A percentile compares a stretch with the other conserved stretches of the same genome.
Evolutionary conservation across 108 stramenopile species (phyloP).

Genomic region (Pseudonitzschia multistriata): DNA sequence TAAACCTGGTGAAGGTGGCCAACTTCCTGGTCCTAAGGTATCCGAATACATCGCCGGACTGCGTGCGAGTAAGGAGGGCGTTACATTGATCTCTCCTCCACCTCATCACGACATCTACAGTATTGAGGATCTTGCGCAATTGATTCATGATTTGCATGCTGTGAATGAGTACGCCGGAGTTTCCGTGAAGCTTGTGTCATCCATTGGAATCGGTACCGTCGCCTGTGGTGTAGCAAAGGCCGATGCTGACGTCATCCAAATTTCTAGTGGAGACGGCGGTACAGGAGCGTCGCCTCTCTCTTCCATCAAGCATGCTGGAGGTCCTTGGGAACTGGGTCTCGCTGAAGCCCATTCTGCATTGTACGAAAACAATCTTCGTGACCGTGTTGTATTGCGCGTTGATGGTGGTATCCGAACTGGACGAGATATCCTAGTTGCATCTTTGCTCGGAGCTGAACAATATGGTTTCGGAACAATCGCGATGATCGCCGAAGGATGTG

Average conservation of each 20-base stretch:
- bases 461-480: constrained; percentile 94
- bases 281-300: constrained; percentile 92
- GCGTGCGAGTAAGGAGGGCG: constrained; percentile 87
- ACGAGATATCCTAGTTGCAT: constrained; percentile 85
- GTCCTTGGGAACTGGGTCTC: constrained; percentile 93
- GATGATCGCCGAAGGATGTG: constrained; percentile 94
- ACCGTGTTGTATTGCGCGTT: constrained; percentile 84
- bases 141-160: constrained; percentile 94
- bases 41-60: constrained; percentile 91
- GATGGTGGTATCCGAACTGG: constrained; percentile 94
- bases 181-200: constrained; percentile 96
- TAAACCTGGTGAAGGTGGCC: constrained; percentile 96
- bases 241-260: constrained; percentile 93
- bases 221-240: constrained; percentile 96
- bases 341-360: constrained; percentile 91
- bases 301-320: constrained; percentile 90
- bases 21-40: constrained; percentile 92
- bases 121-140: constrained; percentile 95
- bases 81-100: constrained; percentile 92
- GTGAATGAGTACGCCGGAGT: constrained; percentile 91
- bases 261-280: constrained; percentile 92
- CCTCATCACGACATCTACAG: constrained; percentile 97
- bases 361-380: constrained; percentile 81
- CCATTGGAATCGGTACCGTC: constrained; percentile 94
- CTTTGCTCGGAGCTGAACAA: constrained; percentile 93